Base-by-base conservation (phyloP, 805 yeast species). In the Pichia ethanolica region DNA sequence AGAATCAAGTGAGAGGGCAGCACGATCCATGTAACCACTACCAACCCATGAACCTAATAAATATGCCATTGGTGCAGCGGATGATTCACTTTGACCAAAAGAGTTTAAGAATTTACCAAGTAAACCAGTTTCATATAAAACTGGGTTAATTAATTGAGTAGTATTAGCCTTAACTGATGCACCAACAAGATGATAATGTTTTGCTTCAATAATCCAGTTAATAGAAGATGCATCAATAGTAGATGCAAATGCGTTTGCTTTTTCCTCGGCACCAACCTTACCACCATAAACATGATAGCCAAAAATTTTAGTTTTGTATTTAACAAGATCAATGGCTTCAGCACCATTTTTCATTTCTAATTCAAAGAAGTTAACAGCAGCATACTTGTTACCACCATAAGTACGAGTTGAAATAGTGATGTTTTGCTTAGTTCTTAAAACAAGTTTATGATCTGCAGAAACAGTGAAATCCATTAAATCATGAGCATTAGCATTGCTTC, bases 21-120 rank as follows among this genome's bases (percentile, higher is more conserved):
- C 57, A 30, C 61, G 53, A 25, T 59, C 58, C 10, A 60, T 55
- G 10, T 59, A 53, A 46, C 71, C 73, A 54, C 59, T 58, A 46
- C 71, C 77, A 48, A 64, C 57, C 75, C 73, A 72, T 10, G 63
- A 51, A 53, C 78, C 78, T 30, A 70, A 50, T 41, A 71, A 53
- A 62, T 71, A 72, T 46, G 74, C 71, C 55, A 67, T 53, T 28
- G 27, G 26, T 26, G 46, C 36, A 40, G 63, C 52, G 7, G 64
- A 53, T n/a, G 55, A 35, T 7, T 49, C 42, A n/a, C 49, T 53
- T 39, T 28, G 11, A 10, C 38, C 41, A 25, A 9, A 20, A 5
- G 34, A 12, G 5, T 36, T 34, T 12, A 44, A 36, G 12, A 26
- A 11, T n/a, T 44, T 27, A 10, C 34, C 41, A 36, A 47, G 33